Percentiles rank a stretch among this genome's conserved stretches.
phyloP scores from a whole-genome alignment of 2,329 filamentous ascomycete genomes.

The Curvularia sp. region DNA sequence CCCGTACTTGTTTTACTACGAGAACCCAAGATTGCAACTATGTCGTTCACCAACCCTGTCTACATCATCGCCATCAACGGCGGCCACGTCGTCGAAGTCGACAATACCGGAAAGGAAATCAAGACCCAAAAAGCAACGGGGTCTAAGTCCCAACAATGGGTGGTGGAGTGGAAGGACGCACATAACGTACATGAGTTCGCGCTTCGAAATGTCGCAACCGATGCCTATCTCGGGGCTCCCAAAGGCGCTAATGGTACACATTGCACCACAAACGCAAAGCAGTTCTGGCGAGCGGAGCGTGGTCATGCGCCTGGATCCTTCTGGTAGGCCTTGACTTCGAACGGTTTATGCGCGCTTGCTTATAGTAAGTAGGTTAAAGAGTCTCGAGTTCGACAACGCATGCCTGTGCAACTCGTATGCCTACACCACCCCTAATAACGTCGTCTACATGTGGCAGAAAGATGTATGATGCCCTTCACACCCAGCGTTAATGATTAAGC shows the following conservation, averaged over 20 bases:
- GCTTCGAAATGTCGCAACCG: background rate
- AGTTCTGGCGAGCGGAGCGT: constrained; percentile 7
- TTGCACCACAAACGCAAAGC: constrained; percentile 3
- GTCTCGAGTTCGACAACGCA: background rate
- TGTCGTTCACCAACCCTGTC: background rate
- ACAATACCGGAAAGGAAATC: background rate
- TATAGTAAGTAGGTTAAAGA: background rate
- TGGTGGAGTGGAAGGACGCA: background rate
- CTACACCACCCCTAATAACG: background rate
- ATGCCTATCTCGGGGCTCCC: background rate
- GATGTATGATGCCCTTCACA: background rate
- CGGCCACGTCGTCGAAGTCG: background rate
- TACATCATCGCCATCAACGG: background rate
- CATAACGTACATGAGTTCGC: background rate
- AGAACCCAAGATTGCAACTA: too few relatives aligned
- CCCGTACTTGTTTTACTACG: background rate
- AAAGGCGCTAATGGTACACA: background rate
- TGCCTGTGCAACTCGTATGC: background rate
- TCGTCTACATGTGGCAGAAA: background rate
- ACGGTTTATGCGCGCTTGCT: too few relatives aligned
- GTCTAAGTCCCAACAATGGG: background rate
- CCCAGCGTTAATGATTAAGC: background rate
- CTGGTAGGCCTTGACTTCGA: constrained; percentile 2
- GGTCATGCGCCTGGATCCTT: constrained; percentile 7
- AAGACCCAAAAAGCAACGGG: background rate